Conservation (phyloP, 495 filamentous ascomycete species). For the Trichoderma gamsii region DNA sequence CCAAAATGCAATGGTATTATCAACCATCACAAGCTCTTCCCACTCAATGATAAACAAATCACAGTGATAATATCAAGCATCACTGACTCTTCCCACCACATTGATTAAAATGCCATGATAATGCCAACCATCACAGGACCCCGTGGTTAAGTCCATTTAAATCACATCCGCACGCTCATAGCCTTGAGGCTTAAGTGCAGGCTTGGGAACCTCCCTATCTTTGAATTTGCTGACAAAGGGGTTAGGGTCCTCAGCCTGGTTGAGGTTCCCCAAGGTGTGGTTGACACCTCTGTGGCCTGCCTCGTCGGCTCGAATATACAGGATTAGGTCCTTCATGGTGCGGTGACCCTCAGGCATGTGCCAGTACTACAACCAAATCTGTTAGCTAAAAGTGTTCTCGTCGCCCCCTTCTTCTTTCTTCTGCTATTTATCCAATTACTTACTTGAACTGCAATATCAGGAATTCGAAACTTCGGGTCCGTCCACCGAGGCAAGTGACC, state of each 20-base stretch:
- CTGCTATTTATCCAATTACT: background rate
- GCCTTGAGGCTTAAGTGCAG: constrained; percentile 59
- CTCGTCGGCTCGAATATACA: constrained; percentile 79
- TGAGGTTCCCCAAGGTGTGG: constrained; percentile 81
- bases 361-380: constrained; percentile 56
- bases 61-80: no score
- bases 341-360: constrained; percentile 79
- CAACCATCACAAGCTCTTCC: no score
- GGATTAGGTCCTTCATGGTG: constrained; percentile 77
- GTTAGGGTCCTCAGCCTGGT: constrained; percentile 80
- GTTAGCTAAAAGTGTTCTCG: background rate
- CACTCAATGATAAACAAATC: no score
- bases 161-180: constrained; percentile 84
- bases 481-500: constrained; percentile 78
- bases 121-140: background rate
- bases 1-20: no score
- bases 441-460: constrained; percentile 67
- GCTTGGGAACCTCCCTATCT: constrained; percentile 54
- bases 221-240: constrained; percentile 78
- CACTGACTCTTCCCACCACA: background rate
- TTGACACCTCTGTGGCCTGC: constrained; percentile 97
- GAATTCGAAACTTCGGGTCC: constrained; percentile 60
- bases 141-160: constrained; percentile 28
- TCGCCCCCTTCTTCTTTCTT: no score
- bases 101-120: background rate